A percentile compares a stretch with the other conserved stretches of the same genome.
Evolutionary conservation across 2,329 filamentous ascomycete genomes (phyloP).

Genomic region (Diaporthe caulivora): DNA sequence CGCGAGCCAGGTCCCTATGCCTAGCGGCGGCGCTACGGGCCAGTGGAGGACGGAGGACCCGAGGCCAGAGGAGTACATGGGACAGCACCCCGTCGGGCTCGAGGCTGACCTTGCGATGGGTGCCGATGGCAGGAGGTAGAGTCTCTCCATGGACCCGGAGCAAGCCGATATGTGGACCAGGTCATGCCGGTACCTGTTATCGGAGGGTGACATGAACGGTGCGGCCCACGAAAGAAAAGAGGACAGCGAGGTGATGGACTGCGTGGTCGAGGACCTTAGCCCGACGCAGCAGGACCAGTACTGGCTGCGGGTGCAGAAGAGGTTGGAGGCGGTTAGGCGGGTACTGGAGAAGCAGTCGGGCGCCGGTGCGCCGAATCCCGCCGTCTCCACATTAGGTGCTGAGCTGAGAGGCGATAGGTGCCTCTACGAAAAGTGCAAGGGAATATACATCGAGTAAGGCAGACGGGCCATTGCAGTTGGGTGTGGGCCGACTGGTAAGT

Average conservation of each 20-base stretch:
- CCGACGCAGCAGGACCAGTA: constrained; percentile 23
- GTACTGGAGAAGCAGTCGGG: constrained; percentile 18
- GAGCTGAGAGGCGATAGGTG: background rate
- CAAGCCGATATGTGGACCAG: constrained; percentile 33
- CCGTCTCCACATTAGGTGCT: constrained; percentile 6
- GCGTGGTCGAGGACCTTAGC: constrained; percentile 26
- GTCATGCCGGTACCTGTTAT: constrained; percentile 15
- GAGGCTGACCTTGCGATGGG: constrained; percentile 72
- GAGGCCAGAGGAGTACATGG: constrained; percentile 69
- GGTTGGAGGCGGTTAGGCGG: constrained; percentile 24
- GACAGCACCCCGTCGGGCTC: constrained; percentile 60
- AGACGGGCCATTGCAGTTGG: background rate
- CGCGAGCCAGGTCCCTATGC: constrained; percentile 65
- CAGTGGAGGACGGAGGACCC: constrained; percentile 73
- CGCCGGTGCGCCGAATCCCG: background rate
- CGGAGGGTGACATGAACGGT: constrained; percentile 4
- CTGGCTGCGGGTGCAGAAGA: constrained; percentile 31
- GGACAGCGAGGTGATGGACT: constrained; percentile 2
- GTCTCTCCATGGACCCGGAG: constrained; percentile 25
- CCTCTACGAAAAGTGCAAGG: background rate
- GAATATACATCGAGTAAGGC: background rate
- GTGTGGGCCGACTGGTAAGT: constrained; percentile 4
- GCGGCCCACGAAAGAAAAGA: background rate
- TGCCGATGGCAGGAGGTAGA: constrained; percentile 61
- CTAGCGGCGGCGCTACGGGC: constrained; percentile 52